Base-by-base conservation (phyloP, 2,329 filamentous ascomycete species). In the Apiospora rasikravindrae region DNA sequence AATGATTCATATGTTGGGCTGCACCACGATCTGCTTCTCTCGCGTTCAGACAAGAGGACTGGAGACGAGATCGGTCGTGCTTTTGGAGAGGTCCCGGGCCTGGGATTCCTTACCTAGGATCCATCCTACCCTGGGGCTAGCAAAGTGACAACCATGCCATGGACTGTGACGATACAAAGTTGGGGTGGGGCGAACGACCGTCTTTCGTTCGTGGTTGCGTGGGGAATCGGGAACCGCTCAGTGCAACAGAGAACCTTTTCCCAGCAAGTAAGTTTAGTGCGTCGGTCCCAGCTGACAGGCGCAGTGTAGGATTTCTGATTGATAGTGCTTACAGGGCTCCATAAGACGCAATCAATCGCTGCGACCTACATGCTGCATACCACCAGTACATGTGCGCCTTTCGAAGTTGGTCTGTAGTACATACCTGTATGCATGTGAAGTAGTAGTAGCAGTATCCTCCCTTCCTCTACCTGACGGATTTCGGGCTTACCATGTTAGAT, bases 191-290 rank as follows among this genome's bases (percentile, higher is more conserved):
- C 51, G 33, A 51, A 16, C 66, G 57, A 24, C 42, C 16, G 69
- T 69, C 49, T 53, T 37, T 69, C 26, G 57, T 40, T 33, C 33
- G 33, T 64, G 57, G 57, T 40, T 64, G 57, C 57, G 57, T 64
- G 57, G 70, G 74, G 76, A 76, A 76, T 75, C 74, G 72, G 74
- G 76, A 74, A 73, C 75, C 75, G 74, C 77, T 74, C 74, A 77
- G 77, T 77, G 75, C 77, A 73, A 77, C 57, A n/a, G 4, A 64
- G 57, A 64, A n/a, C 57, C 57, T n/a, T 40, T 64, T 64, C 22
- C 29, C 57, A 64, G 29, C 57, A 64, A 64, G 33, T 68, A 40
- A 72, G 66, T 51, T 37, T 49, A 49, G 68, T 70, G 45, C 69
- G 68, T 47, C 53, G 33, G 42, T 70, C 68, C 71, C 26, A 45